These are phyloP conservation scores for Anisodus acutangulus DNA, from an alignment of 257 asterid genomes.

Conservation along the genomic window DNA sequence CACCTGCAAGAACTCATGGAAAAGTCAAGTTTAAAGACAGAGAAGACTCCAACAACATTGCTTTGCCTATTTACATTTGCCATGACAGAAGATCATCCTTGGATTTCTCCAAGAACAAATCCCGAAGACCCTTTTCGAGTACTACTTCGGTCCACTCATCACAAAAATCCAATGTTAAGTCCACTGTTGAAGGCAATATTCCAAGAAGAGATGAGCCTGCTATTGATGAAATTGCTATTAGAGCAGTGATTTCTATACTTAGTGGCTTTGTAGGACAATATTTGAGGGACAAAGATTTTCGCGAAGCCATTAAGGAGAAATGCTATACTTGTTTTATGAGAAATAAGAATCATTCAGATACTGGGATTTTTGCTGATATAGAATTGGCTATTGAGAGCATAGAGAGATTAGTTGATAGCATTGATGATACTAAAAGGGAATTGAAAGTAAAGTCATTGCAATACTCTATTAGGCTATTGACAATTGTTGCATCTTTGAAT, in stretches of 20 bases:
- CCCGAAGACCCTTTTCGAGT: slow-evolving; percentile 44
- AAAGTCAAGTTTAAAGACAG: slow-evolving; percentile 59
- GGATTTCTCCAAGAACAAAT: slow-evolving; percentile 42
- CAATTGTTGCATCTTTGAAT: slow-evolving; percentile 49
- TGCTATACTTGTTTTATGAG: slow-evolving; percentile 53
- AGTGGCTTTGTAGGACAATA: slow-evolving; percentile 62
- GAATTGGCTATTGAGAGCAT: slow-evolving; percentile 59
- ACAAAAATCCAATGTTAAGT: slow-evolving; percentile 37
- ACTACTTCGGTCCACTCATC: slow-evolving; percentile 47
- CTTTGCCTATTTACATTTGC: slow-evolving; percentile 74
- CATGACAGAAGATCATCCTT: slow-evolving; percentile 58
- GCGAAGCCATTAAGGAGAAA: slow-evolving; percentile 47
- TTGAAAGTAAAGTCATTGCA: slow-evolving; percentile 52
- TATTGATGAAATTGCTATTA: slow-evolving; percentile 65
- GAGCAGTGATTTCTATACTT: slow-evolving; percentile 68
- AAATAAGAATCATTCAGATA: slow-evolving; percentile 36
- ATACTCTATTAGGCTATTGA: slow-evolving; percentile 54
- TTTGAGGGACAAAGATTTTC: slow-evolving; percentile 48
- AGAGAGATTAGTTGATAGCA: slow-evolving; percentile 54
- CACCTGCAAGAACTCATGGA: slow-evolving; percentile 40
- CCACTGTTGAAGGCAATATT: slow-evolving; percentile 30
- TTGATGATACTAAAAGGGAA: slow-evolving; percentile 40
- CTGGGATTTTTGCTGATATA: slow-evolving; percentile 45
- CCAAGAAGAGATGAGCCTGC: slow-evolving; percentile 57
- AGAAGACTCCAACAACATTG: slow-evolving; percentile 44